Evolutionary conservation across 306 rosid genomes (phyloP).

Genomic region (Pyrus betulifolia): DNA sequence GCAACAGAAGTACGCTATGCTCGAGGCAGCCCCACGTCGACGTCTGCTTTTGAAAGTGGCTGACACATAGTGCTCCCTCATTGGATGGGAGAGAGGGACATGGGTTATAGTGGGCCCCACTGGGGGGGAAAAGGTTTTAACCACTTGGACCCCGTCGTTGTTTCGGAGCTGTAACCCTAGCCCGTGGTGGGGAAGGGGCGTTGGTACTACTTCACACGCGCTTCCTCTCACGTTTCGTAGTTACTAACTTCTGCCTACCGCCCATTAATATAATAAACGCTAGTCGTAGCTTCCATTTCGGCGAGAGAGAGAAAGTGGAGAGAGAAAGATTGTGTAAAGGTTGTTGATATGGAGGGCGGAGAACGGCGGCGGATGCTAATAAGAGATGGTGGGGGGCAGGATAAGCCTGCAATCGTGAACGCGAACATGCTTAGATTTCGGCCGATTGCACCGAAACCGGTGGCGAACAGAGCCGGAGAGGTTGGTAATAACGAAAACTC

Average conservation of each 20-base stretch:
- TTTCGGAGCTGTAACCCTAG: neutral
- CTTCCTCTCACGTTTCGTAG: neutral
- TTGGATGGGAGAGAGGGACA: constrained; percentile 22
- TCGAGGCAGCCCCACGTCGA: constrained; percentile 32
- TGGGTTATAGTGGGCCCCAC: constrained; percentile 4
- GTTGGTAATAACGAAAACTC: neutral
- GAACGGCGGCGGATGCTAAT: constrained; percentile 10
- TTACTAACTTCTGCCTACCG: neutral
- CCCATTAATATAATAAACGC: neutral
- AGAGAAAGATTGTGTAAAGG: neutral
- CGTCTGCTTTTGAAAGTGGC: constrained; percentile 35
- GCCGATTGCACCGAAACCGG: constrained; percentile 67
- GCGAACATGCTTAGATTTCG: constrained; percentile 46
- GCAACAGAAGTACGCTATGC: constrained; percentile 5
- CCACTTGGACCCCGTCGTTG: constrained; percentile 19
- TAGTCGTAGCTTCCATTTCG: neutral
- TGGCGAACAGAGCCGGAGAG: neutral
- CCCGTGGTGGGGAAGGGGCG: constrained; percentile 14
- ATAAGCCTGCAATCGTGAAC: constrained; percentile 13
- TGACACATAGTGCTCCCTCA: constrained; percentile 22
- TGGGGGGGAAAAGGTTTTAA: neutral
- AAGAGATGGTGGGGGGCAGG: constrained; percentile 8
- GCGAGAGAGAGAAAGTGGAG: neutral
- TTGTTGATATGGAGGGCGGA: constrained; percentile 20
- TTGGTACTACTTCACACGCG: constrained; percentile 2